Conservation (phyloP, 2,329 filamentous ascomycete species). For the Volutella citrinella region DNA sequence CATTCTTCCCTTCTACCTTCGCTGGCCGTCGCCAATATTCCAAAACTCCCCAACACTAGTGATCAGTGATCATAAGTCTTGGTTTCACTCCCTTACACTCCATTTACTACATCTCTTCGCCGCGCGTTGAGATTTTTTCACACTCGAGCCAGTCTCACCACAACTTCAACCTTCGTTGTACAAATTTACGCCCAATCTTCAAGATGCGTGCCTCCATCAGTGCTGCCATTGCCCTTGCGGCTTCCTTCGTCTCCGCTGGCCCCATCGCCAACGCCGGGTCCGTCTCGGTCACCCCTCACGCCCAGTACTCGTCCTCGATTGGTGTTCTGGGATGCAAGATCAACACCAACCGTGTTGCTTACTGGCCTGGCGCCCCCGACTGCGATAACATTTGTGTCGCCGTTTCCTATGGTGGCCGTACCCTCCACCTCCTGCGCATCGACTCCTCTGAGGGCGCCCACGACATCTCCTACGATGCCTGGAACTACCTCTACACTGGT, state of each 20-base stretch:
- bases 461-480: slow-evolving; percentile 61
- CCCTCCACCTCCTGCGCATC: slow-evolving; percentile 55
- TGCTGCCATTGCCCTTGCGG: slow-evolving; percentile 29
- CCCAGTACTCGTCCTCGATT: slow-evolving; percentile 53
- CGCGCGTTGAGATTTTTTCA: slow-evolving; percentile 28
- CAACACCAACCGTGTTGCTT: slow-evolving; percentile 58
- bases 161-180: slow-evolving; percentile 12
- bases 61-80: slow-evolving; percentile 30
- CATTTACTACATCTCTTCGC: slow-evolving; percentile 24
- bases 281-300: slow-evolving; percentile 50
- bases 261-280: slow-evolving; percentile 25
- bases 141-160: slow-evolving; percentile 26
- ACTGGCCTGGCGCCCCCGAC: slow-evolving; percentile 53
- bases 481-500: slow-evolving; percentile 56
- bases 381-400: slow-evolving; percentile 58
- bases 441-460: slow-evolving; percentile 54
- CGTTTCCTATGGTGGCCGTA: slow-evolving; percentile 46
- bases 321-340: slow-evolving; percentile 60
- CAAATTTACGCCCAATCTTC: slow-evolving; percentile 7
- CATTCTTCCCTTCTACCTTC: slow-evolving; percentile 23
- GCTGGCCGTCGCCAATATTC: slow-evolving; percentile 20
- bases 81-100: slow-evolving; percentile 17
- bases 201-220: slow-evolving; percentile 30
- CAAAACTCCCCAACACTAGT: slow-evolving; percentile 14
- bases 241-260: slow-evolving; percentile 27